A percentile compares a stretch with the other conserved stretches of the same genome.
Evolutionary conservation across 768 basidiomycete species (phyloP).

Genomic region (Tephrocybe rancida): DNA sequence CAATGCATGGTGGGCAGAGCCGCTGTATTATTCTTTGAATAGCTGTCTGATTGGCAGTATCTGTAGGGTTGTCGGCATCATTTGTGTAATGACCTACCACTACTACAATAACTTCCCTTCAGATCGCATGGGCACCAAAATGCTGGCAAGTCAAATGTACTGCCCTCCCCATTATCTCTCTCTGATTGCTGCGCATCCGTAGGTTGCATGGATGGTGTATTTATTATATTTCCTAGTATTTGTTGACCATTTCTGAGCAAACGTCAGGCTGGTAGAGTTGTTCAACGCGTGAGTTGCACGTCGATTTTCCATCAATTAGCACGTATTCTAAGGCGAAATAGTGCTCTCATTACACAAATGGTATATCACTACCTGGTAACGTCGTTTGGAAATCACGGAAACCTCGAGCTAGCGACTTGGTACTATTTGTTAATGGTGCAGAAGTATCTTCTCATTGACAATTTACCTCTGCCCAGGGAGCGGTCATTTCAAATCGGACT

Average conservation of each 20-base stretch:
- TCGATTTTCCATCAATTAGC: background rate
- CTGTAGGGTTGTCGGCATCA: conserved; percentile 3
- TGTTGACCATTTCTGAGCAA: background rate
- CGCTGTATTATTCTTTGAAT: background rate
- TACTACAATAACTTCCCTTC: conserved; percentile 1
- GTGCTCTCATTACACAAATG: background rate
- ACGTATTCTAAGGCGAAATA: background rate
- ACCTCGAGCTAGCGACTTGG: background rate
- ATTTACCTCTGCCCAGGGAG: background rate
- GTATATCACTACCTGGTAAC: background rate
- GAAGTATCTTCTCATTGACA: no score
- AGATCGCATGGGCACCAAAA: conserved; percentile 3
- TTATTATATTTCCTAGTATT: background rate
- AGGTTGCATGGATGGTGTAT: conserved; percentile 8
- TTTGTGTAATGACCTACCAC: conserved; percentile 5
- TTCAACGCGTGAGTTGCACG: background rate
- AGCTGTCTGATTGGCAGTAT: no score
- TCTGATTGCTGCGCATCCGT: no score
- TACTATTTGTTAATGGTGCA: background rate
- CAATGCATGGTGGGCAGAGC: background rate
- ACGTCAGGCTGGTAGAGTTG: background rate
- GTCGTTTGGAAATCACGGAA: background rate
- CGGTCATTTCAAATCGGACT: background rate
- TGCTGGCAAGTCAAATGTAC: background rate
- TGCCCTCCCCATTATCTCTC: no score